phyloP scores from a whole-genome alignment of 2,329 filamentous ascomycete genomes.

The Ophiostoma tasmaniense region DNA sequence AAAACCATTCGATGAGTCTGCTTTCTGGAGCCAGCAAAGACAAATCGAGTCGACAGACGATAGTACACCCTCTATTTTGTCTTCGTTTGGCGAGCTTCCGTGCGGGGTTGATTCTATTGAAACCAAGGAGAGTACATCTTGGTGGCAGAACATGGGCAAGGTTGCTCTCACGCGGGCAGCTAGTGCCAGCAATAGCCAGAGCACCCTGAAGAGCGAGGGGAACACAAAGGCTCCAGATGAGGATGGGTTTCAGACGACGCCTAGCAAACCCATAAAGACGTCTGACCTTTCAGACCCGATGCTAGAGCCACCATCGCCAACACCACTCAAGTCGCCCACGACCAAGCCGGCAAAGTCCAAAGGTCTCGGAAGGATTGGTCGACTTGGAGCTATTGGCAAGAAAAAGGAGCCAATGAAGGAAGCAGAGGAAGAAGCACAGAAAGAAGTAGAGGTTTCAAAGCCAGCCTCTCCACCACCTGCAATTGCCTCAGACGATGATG shows the following conservation, averaged over 20 bases:
- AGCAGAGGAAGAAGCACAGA: background rate
- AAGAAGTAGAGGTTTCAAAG: slow-evolving; percentile 21
- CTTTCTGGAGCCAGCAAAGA: slow-evolving; percentile 34
- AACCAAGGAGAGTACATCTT: slow-evolving; percentile 30
- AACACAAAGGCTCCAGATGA: background rate
- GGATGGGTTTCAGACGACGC: slow-evolving; percentile 6
- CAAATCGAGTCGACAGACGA: slow-evolving; percentile 34
- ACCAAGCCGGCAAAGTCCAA: background rate
- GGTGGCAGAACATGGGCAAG: slow-evolving; percentile 40
- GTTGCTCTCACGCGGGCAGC: slow-evolving; percentile 22
- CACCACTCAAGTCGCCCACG: background rate
- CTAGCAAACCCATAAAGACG: background rate
- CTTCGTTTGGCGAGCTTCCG: slow-evolving; percentile 24
- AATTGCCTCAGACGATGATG: slow-evolving; percentile 18
- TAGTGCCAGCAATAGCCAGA: background rate
- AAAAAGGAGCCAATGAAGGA: background rate
- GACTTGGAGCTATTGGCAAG: slow-evolving; percentile 27
- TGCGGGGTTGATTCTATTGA: background rate
- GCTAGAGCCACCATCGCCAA: slow-evolving; percentile 11
- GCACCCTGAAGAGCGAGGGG: background rate
- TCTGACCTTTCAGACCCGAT: background rate
- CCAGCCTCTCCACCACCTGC: slow-evolving; percentile 24
- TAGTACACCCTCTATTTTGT: background rate
- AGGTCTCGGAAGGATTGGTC: slow-evolving; percentile 13
- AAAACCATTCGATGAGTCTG: slow-evolving; percentile 36